A percentile compares a stretch with the other conserved stretches of the same genome.
Conservation (phyloP, 306 rosid genomes). For the Hippophae rhamnoides region DNA sequence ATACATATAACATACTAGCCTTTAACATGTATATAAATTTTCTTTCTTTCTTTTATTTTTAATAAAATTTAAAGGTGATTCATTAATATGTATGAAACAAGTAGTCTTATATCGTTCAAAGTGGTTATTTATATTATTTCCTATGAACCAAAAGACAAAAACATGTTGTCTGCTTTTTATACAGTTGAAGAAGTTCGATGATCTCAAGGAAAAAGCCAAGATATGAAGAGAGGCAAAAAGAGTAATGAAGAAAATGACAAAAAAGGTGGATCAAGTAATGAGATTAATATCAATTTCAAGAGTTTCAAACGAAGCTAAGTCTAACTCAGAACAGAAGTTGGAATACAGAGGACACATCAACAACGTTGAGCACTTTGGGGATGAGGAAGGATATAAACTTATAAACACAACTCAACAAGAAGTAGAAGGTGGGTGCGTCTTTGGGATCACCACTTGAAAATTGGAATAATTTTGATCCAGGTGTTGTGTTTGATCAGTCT, state of each 20-base stretch:
- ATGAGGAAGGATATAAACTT: conserved; percentile 25
- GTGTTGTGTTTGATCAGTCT: too few relatives aligned
- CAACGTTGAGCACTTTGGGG: conserved; percentile 23
- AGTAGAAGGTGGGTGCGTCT: conserved; percentile 28
- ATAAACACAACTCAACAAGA: conserved; percentile 28
- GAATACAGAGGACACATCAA: conserved; percentile 20
- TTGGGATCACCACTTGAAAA: conserved; percentile 33
- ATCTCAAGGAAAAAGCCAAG: conserved; percentile 17
- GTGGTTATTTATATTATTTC: neutral
- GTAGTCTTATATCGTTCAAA: neutral
- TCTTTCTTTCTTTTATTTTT: too few relatives aligned
- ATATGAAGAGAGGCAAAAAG: conserved; percentile 10
- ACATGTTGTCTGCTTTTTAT: conserved; percentile 11
- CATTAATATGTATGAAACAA: too few relatives aligned
- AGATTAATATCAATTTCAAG: conserved; percentile 15
- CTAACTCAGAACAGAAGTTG: conserved; percentile 23
- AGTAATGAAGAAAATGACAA: conserved; percentile 26
- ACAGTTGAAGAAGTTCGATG: conserved; percentile 54
- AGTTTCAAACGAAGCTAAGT: conserved; percentile 15
- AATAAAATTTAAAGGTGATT: too few relatives aligned
- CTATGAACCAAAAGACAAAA: neutral
- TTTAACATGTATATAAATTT: too few relatives aligned
- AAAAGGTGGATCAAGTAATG: neutral
- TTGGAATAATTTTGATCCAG: conserved; percentile 46
- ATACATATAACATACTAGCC: too few relatives aligned